Evolutionary conservation across 2,329 filamentous ascomycete species (phyloP).

Genomic region (Trichothecium roseum): DNA sequence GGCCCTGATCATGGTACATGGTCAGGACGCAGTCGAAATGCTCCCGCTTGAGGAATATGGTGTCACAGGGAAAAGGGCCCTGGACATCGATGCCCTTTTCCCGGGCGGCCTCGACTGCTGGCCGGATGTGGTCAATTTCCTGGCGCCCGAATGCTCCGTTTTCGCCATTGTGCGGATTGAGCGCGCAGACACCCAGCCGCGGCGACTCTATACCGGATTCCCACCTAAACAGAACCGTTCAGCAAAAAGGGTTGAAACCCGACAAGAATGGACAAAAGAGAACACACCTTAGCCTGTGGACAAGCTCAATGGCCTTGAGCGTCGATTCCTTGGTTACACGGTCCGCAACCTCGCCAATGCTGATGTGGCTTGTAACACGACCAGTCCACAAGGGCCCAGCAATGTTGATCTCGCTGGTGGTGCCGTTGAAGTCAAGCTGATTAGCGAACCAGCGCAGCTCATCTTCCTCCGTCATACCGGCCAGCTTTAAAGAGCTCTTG

Average conservation of each 20-base stretch:
- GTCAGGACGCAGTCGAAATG: slow-evolving; percentile 22
- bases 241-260: not conserved
- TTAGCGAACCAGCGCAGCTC: slow-evolving; percentile 23
- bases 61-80: slow-evolving; percentile 22
- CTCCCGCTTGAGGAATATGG: slow-evolving; percentile 20
- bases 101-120: slow-evolving; percentile 15
- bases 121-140: slow-evolving; percentile 20
- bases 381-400: slow-evolving; percentile 17
- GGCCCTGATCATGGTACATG: slow-evolving; percentile 25
- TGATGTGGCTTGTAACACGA: slow-evolving; percentile 20
- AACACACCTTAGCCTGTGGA: slow-evolving; percentile 15
- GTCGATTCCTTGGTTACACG: slow-evolving; percentile 15
- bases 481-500: slow-evolving; percentile 20
- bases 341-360: slow-evolving; percentile 16
- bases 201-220: slow-evolving; percentile 19
- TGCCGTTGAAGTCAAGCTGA: slow-evolving; percentile 15
- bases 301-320: slow-evolving; percentile 14
- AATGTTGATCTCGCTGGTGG: slow-evolving; percentile 22
- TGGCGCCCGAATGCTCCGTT: slow-evolving; percentile 20
- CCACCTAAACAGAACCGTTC: slow-evolving; percentile 11
- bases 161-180: slow-evolving; percentile 23
- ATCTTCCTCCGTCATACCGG: slow-evolving; percentile 22
- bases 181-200: slow-evolving; percentile 20
- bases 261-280: no score
- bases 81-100: slow-evolving; percentile 16